A percentile compares a stretch with the other conserved stretches of the same genome.
These are phyloP conservation scores for Cyclotella choctawhatcheeana DNA, from an alignment of 108 stramenopile genomes.

Conservation along the genomic window DNA sequence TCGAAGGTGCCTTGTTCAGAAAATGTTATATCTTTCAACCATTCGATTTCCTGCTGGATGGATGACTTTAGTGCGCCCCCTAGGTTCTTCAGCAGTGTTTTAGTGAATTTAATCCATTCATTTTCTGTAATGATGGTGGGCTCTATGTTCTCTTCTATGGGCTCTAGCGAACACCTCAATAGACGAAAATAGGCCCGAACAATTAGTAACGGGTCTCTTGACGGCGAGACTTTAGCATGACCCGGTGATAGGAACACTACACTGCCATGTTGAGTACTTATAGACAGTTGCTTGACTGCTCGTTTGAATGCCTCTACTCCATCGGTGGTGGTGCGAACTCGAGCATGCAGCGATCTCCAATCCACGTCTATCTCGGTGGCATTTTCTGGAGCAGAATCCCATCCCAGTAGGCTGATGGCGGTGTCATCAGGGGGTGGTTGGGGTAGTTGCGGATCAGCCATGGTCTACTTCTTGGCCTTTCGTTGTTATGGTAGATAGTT, in stretches of 20 bases:
- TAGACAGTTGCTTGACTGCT: neutral
- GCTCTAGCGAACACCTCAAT: neutral
- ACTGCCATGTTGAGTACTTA: neutral
- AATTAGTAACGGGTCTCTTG: constrained; percentile 8
- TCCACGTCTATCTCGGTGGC: neutral
- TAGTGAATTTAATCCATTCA: constrained; percentile 6
- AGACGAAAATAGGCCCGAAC: constrained; percentile 29
- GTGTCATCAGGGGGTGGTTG: neutral
- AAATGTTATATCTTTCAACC: neutral
- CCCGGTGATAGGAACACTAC: neutral
- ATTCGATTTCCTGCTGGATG: constrained; percentile 18
- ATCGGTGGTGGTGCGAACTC: neutral
- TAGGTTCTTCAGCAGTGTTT: constrained; percentile 18
- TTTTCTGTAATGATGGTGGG: neutral
- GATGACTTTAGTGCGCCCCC: constrained; percentile 21
- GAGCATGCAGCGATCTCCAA: constrained; percentile 1
- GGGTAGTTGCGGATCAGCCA: neutral
- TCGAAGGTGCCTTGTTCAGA: neutral
- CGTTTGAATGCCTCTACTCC: constrained; percentile 7
- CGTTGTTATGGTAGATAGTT: no score
- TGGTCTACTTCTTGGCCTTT: no score
- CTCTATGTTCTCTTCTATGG: neutral
- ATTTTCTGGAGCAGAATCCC: neutral
- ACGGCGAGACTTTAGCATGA: neutral
- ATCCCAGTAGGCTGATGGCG: neutral